Evolutionary conservation across 192 early-diverging fungal species (phyloP).

Genomic region (Linnemannia hyalina): DNA sequence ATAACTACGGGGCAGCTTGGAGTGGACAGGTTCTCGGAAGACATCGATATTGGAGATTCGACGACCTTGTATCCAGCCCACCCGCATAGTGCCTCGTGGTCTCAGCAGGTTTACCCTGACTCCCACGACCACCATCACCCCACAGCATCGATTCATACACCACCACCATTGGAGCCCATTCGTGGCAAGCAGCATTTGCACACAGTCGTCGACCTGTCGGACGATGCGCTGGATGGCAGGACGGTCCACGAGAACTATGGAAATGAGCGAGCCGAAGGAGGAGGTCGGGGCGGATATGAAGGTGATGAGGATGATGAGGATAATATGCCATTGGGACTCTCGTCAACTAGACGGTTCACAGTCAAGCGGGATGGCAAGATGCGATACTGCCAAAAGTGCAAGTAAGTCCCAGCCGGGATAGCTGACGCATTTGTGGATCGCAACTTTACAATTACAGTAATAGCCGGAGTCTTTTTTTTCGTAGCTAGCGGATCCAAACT

Average conservation of each 20-base stretch:
- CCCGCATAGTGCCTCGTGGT: conserved; percentile 14
- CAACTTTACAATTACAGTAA: background rate
- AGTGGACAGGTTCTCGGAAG: conserved; percentile 17
- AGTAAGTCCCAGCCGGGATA: conserved; percentile 10
- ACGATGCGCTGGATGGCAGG: conserved; percentile 18
- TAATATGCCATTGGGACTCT: conserved; percentile 26
- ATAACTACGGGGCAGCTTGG: background rate
- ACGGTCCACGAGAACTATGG: conserved; percentile 3
- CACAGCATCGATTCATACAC: background rate
- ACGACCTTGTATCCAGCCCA: background rate
- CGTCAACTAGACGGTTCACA: conserved; percentile 32
- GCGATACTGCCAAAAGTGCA: conserved; percentile 62
- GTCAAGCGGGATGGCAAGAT: conserved; percentile 60
- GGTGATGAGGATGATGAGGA: conserved; percentile 29
- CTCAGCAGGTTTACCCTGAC: conserved; percentile 7
- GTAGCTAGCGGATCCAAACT: background rate
- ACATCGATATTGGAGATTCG: conserved; percentile 13
- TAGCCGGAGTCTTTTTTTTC: background rate
- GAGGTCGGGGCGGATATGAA: conserved; percentile 11
- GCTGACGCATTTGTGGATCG: background rate
- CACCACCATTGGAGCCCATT: conserved; percentile 22
- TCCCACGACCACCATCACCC: conserved; percentile 10
- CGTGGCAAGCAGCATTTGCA: background rate
- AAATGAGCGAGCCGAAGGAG: background rate
- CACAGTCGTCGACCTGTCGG: conserved; percentile 16